These are phyloP conservation scores for Ogataea salicorniae DNA, from an alignment of 805 yeast genomes.

Conservation along the genomic window DNA sequence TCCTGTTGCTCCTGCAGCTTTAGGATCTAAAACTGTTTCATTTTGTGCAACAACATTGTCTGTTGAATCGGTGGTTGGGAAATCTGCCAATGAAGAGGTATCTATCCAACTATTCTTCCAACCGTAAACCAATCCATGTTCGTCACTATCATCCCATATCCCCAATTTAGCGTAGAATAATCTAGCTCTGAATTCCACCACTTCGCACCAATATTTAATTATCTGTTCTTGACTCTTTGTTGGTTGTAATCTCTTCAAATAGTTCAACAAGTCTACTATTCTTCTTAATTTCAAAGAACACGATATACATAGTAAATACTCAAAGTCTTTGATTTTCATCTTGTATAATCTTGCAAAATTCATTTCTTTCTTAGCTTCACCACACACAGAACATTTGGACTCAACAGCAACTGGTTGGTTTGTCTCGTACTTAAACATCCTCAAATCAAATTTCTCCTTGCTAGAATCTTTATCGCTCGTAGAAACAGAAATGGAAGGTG, in stretches of 20 bases:
- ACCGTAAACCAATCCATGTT: conserved; percentile 28
- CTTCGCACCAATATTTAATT: conserved; percentile 58
- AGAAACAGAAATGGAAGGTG: conserved; percentile 12
- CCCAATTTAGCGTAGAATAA: conserved; percentile 85
- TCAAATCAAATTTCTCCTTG: conserved; percentile 8
- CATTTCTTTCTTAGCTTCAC: conserved; percentile 65
- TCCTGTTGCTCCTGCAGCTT: background rate
- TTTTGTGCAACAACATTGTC: background rate
- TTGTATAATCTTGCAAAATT: conserved; percentile 74
- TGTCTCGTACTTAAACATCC: conserved; percentile 24
- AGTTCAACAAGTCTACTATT: conserved; percentile 77
- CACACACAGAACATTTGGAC: conserved; percentile 79
- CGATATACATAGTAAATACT: conserved; percentile 72
- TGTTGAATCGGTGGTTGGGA: background rate
- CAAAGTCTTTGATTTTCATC: conserved; percentile 40
- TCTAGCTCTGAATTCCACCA: conserved; percentile 59
- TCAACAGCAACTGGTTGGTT: conserved; percentile 69
- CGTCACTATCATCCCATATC: conserved; percentile 51
- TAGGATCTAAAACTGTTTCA: background rate
- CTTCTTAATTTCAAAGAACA: conserved; percentile 78
- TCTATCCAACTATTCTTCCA: conserved; percentile 30
- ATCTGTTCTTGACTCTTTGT: conserved; percentile 28
- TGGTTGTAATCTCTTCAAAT: conserved; percentile 47
- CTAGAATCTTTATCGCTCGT: conserved; percentile 10
- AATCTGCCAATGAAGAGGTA: background rate